Conservation (phyloP, 805 yeast genomes). For the Cyberlindnera galapagoensis region DNA sequence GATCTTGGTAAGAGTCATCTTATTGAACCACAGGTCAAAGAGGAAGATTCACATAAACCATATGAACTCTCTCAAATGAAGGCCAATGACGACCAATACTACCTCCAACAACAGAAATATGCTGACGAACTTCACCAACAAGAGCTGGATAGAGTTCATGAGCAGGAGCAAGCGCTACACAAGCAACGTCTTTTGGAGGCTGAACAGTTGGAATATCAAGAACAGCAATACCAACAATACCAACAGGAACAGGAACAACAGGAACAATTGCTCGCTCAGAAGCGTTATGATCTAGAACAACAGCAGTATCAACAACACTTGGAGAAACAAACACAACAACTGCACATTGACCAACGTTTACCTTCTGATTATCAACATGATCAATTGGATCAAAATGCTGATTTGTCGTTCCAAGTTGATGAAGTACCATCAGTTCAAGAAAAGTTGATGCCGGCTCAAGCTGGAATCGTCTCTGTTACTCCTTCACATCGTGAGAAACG, state of each 20-base stretch:
- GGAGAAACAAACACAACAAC: slow-evolving; percentile 9
- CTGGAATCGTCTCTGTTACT: background rate
- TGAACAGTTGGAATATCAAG: slow-evolving; percentile 16
- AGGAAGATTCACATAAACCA: too few relatives aligned
- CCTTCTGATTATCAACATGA: too few relatives aligned
- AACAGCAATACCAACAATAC: slow-evolving; percentile 19
- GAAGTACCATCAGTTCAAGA: slow-evolving; percentile 4
- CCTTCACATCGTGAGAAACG: slow-evolving; percentile 20
- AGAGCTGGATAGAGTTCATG: slow-evolving; percentile 2
- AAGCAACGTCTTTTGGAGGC: slow-evolving; percentile 11
- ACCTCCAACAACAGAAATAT: slow-evolving; percentile 10
- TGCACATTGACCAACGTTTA: too few relatives aligned
- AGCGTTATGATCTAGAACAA: slow-evolving; percentile 16
- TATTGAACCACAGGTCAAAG: too few relatives aligned
- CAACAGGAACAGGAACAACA: slow-evolving; percentile 15
- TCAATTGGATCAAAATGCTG: too few relatives aligned
- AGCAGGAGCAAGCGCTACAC: slow-evolving; percentile 6
- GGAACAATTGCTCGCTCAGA: slow-evolving; percentile 11
- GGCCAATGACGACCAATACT: background rate
- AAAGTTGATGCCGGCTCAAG: too few relatives aligned
- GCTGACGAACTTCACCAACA: slow-evolving; percentile 14
- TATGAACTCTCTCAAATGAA: too few relatives aligned
- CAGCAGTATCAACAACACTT: slow-evolving; percentile 17
- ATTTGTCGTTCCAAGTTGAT: slow-evolving; percentile 15
- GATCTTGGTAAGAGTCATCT: too few relatives aligned